A percentile compares a stretch with the other conserved stretches of the same genome.
phyloP scores from a whole-genome alignment of 352 stramenopile species.

The Pythium scleroteichum region DNA sequence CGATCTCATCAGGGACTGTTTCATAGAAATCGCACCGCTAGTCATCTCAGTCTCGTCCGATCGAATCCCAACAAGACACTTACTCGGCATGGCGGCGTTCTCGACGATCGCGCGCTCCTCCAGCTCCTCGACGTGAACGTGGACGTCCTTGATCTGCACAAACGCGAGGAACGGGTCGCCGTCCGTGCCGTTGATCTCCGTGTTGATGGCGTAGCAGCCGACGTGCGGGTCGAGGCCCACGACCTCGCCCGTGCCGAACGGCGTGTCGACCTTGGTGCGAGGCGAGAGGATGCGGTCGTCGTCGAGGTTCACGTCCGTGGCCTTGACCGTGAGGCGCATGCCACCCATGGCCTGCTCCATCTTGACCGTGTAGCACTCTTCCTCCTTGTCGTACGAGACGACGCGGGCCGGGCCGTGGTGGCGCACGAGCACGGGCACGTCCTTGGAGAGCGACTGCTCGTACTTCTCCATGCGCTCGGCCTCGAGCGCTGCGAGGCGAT shows the following conservation, averaged over 20 bases:
- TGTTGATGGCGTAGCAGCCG: constrained; percentile 89
- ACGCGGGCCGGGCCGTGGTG: constrained; percentile 70
- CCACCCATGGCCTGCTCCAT: constrained; percentile 67
- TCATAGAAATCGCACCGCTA: constrained; percentile 11
- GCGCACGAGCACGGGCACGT: constrained; percentile 83
- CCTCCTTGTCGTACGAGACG: constrained; percentile 79
- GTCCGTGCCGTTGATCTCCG: constrained; percentile 70
- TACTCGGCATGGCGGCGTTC: constrained; percentile 77
- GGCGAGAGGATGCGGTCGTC: constrained; percentile 86
- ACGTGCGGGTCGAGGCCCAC: constrained; percentile 84
- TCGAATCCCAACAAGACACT: constrained; percentile 29
- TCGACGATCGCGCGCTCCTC: constrained; percentile 82
- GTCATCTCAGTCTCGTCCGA: constrained; percentile 6
- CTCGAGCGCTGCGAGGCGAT: constrained; percentile 48
- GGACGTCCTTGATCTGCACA: constrained; percentile 79
- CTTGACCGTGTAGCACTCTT: constrained; percentile 72
- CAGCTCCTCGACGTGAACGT: constrained; percentile 64
- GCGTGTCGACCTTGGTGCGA: constrained; percentile 82
- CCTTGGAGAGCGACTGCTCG: constrained; percentile 83
- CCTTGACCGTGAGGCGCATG: constrained; percentile 72
- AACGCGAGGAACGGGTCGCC: constrained; percentile 84
- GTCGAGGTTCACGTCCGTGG: constrained; percentile 72
- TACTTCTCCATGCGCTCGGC: constrained; percentile 81
- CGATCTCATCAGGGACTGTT: constrained; percentile 81
- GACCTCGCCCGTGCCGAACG: constrained; percentile 80